Evolutionary conservation across 139 green algal species (phyloP).

Genomic region (Edaphochlamys debaryana): DNA sequence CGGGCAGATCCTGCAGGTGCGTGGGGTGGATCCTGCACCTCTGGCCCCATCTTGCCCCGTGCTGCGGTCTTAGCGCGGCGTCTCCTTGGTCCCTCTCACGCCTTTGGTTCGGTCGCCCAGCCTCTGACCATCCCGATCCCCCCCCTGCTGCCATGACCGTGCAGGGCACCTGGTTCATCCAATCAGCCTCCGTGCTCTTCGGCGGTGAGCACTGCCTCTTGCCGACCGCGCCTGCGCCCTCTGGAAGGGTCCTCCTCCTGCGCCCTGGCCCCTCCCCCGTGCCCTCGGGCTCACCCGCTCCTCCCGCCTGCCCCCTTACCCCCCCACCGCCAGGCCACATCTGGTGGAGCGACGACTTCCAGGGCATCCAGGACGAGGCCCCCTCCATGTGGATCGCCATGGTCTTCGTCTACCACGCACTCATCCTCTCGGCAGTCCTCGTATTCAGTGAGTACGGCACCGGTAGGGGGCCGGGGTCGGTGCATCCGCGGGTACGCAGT

Average conservation of each 20-base stretch:
- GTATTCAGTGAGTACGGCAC: no score
- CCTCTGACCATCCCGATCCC: no score
- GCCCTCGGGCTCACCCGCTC: neutral
- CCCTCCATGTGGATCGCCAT: constrained; percentile 30
- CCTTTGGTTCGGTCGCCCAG: no score
- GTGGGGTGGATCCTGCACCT: no score
- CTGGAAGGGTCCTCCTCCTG: neutral
- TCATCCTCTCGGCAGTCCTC: neutral
- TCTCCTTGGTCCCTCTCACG: no score
- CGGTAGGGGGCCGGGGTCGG: no score
- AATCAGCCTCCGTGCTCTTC: constrained; percentile 26
- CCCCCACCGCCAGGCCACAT: neutral
- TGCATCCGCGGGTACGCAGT: neutral
- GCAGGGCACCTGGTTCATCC: constrained; percentile 44
- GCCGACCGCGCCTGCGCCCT: neutral
- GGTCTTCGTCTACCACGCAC: constrained; percentile 18
- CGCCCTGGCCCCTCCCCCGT: neutral
- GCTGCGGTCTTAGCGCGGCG: no score
- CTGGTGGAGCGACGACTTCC: constrained; percentile 3
- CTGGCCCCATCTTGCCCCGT: no score
- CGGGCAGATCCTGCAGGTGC: constrained; percentile 27
- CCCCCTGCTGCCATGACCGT: no score
- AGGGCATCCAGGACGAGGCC: neutral
- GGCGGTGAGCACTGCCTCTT: neutral
- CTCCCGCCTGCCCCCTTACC: no score